These are phyloP conservation scores for Saccharomyces hybrid DNA, from an alignment of 1,139 yeast genomes.

Conservation along the genomic window DNA sequence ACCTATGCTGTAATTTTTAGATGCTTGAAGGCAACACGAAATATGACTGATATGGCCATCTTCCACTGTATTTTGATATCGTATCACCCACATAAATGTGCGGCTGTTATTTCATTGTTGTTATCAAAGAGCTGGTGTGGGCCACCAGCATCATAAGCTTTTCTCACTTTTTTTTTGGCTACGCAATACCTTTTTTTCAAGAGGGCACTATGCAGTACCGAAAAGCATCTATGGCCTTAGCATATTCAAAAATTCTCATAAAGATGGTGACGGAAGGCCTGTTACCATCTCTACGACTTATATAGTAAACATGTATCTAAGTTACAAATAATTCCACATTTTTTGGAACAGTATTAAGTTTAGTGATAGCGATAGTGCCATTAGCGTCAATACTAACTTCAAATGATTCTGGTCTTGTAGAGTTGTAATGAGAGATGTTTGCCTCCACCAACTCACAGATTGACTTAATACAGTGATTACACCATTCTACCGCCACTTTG, in stretches of 20 bases:
- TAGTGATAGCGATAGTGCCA: slow-evolving; percentile 4
- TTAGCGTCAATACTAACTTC: slow-evolving; percentile 12
- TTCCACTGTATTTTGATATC: slow-evolving; percentile 17
- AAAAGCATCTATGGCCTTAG: no score
- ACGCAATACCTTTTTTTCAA: background rate
- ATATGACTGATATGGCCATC: slow-evolving; percentile 12
- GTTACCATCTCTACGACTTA: no score
- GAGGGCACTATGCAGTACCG: no score
- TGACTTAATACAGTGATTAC: slow-evolving; percentile 17
- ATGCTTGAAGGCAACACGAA: slow-evolving; percentile 15
- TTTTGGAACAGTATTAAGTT: slow-evolving; percentile 2
- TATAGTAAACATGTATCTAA: slow-evolving; percentile 5
- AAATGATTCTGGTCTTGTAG: slow-evolving; percentile 13
- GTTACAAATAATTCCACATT: slow-evolving; percentile 1
- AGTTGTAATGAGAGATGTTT: slow-evolving; percentile 2
- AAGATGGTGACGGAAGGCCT: no score
- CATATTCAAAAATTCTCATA: no score
- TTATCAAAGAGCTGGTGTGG: no score
- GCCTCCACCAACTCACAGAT: slow-evolving; percentile 15
- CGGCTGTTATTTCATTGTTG: background rate
- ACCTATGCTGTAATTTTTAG: slow-evolving; percentile 19
- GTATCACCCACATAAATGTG: slow-evolving; percentile 25
- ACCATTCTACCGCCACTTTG: slow-evolving; percentile 26
- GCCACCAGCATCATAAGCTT: background rate
- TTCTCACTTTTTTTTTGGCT: background rate